Conservation (phyloP, 345 rosid species). For the Lagerstroemia speciosa region DNA sequence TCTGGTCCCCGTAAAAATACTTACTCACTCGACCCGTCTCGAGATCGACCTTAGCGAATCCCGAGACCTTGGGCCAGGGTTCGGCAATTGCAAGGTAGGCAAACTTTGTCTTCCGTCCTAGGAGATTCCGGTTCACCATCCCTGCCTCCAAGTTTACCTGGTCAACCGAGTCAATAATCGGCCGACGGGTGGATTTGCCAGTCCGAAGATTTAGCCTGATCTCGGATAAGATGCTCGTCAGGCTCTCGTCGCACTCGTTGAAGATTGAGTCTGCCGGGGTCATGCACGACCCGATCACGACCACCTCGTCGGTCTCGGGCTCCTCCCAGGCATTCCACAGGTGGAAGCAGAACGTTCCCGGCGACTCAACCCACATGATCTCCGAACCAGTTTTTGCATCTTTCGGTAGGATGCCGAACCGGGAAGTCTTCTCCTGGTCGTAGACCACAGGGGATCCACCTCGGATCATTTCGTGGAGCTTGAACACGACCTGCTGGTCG, state of each 20-base stretch:
- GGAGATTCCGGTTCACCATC: slow-evolving; percentile 27
- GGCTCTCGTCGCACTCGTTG: slow-evolving; percentile 26
- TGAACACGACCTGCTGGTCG: slow-evolving; percentile 74
- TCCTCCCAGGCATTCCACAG: slow-evolving; percentile 90
- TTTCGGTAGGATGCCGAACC: slow-evolving; percentile 44
- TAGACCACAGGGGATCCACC: slow-evolving; percentile 73
- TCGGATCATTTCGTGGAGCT: slow-evolving; percentile 48
- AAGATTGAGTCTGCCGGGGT: slow-evolving; percentile 61
- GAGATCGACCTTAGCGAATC: slow-evolving; percentile 60
- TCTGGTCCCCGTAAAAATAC: slow-evolving; percentile 35
- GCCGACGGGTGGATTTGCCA: slow-evolving; percentile 29
- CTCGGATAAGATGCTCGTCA: slow-evolving; percentile 36
- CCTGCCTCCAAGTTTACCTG: slow-evolving; percentile 62
- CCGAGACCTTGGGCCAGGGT: slow-evolving; percentile 67
- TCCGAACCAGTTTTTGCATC: slow-evolving; percentile 29
- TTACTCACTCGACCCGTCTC: slow-evolving; percentile 24
- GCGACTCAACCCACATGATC: slow-evolving; percentile 48
- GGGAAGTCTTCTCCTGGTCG: slow-evolving; percentile 34
- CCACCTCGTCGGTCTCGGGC: slow-evolving; percentile 16
- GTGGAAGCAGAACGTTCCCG: no score
- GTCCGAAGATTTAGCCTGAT: slow-evolving; percentile 49
- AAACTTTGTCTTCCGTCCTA: slow-evolving; percentile 47
- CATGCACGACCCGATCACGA: slow-evolving; percentile 66
- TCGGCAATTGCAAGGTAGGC: slow-evolving; percentile 65
- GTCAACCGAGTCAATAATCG: slow-evolving; percentile 13